These are phyloP conservation scores for Botrytis fabae DNA, from an alignment of 2,329 filamentous ascomycete genomes.

Conservation along the genomic window DNA sequence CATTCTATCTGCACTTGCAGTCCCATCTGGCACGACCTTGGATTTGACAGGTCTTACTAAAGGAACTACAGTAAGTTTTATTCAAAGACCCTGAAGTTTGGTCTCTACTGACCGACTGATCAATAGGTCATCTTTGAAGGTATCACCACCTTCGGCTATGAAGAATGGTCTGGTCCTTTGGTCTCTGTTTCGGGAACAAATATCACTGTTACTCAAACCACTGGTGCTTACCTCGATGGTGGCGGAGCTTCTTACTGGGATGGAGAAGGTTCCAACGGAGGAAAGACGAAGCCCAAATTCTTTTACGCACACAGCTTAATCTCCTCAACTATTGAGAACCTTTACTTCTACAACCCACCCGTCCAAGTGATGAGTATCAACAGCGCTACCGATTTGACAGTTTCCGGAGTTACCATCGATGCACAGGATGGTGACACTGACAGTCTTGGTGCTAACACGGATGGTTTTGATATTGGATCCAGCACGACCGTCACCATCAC, in stretches of 20 bases:
- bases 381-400: constrained; percentile 44
- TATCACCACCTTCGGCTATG: constrained; percentile 65
- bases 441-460: constrained; percentile 50
- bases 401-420: constrained; percentile 56
- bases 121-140: constrained; percentile 59
- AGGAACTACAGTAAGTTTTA: constrained; percentile 44
- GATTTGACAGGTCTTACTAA: constrained; percentile 56
- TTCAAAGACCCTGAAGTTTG: not conserved
- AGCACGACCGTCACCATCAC: constrained; percentile 50
- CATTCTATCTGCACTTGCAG: constrained; percentile 52
- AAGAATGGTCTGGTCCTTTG: constrained; percentile 64
- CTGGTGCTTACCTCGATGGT: constrained; percentile 55
- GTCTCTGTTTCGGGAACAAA: constrained; percentile 59
- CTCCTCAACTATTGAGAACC: constrained; percentile 48
- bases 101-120: not conserved
- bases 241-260: constrained; percentile 62
- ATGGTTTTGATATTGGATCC: constrained; percentile 53
- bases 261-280: constrained; percentile 56
- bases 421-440: constrained; percentile 52
- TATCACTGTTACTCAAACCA: constrained; percentile 54
- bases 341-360: constrained; percentile 55
- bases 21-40: constrained; percentile 59
- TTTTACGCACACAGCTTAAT: constrained; percentile 55
- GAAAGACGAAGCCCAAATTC: constrained; percentile 62
- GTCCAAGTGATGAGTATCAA: constrained; percentile 48